Base-by-base conservation (phyloP, 768 basidiomycete species). In the Termitomyces sp. region DNA sequence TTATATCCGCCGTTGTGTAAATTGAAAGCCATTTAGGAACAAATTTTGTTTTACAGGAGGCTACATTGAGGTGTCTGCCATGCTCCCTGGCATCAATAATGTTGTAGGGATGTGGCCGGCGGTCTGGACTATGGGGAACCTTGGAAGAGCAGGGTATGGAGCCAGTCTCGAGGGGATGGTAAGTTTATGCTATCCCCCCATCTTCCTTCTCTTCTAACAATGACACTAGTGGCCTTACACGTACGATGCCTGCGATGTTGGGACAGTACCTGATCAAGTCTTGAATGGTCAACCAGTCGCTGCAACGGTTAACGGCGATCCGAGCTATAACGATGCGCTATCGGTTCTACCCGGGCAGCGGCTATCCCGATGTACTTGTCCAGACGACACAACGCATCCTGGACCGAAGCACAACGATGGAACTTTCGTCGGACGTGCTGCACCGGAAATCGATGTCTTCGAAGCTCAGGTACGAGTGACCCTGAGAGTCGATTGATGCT, bases 21-120 rank as follows among this genome's bases (percentile, higher is more conserved):
- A 28, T 5, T 43, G 32, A 52, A 44, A 39, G 35, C 43, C 10
- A 52, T 45, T 9, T 46, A 80, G 80, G 87, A 92, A 91, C 68
- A 91, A 91, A 71, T 86, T 94, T 54, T 94, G 89, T 70, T 92
- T 91, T 69, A 89, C 88, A 19, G 88, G 87, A 14, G 91, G 91
- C 19, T 78, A 84, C 54, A 77, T 90, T 48, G 86, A 89, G 63
- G 70, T 76, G 3, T 76, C 74, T 12, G 83, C 85, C 21, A 76
- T 78, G 23, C 75, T 89, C 16, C 87, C 87, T 32, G 88, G 85
- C 17, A 68, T 75, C 39, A 82, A 79, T 63, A 81, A 84, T 61
- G 76, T 90, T 41, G 76, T 80, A 17, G 83, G 81, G 56, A 69
- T 79, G 77, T 91, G 88, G 90, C 90, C 89, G 32, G 88, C 87